Evolutionary conservation across 768 basidiomycete species (phyloP), one percentile per base, ranked within the genome.

Genomic region (Agrocybe pediades): DNA sequence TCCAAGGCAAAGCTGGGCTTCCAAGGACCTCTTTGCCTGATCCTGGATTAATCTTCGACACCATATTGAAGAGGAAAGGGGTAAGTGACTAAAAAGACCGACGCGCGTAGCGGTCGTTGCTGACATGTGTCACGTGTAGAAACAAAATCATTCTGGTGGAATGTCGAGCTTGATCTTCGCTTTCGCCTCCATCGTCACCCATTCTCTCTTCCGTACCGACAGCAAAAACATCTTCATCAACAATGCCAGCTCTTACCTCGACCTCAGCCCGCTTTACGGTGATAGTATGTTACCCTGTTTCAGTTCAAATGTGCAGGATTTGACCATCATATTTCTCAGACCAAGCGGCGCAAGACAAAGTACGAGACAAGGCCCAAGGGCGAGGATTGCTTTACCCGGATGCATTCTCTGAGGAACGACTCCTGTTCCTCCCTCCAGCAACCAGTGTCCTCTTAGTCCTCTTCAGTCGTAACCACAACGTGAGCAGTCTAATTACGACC

Each of bases 141-240:
- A 69, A 54, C 55, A 68, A 41, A 63, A 72, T 17, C 84, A 85
- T 61, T 73, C 78, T 2, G 78, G 76, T 6, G 87, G 87, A 21
- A 75, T 84, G 54, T 86, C 84, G 16, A 80, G 76, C 60, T 60
- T 86, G 41, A 80, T 83, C 59, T 88, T 88, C 59, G 83, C 87
- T 2, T 87, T 86, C 57, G 88, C 86, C 2, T 73, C 83, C 26
- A 68, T 87, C 30, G 75, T 88, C 53, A 85, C 81, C 44, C 86
- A 87, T 66, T 77, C 74, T 5, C 66, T 85, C 9, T 86, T 84
- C 74, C 68, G 77, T 29, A 82, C 83, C 1, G 70, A 78, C 57
- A 65, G 62, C 9, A 53, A 61, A 2, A 73, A 82, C 56, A 70
- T 67, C 57, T 71, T 67, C 26, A 71, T 77, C 63, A 86, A 86